Evolutionary conservation across 306 rosid species (phyloP).

Genomic region (Quillaja saponaria): DNA sequence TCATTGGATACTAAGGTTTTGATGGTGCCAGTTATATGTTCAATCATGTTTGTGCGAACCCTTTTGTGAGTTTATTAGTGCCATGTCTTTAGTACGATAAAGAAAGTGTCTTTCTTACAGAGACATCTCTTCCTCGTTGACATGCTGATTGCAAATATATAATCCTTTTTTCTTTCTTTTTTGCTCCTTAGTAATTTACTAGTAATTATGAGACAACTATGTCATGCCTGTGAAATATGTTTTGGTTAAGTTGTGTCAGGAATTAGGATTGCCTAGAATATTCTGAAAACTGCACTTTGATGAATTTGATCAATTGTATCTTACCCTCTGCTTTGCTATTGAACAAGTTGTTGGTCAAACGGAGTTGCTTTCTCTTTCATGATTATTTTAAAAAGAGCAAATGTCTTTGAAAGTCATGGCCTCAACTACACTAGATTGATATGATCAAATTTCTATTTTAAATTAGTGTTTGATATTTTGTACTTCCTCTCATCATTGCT

Average conservation of each 20-base stretch:
- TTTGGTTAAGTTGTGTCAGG: background rate
- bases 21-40: background rate
- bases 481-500: background rate
- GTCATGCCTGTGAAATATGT: background rate
- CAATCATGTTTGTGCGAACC: background rate
- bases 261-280: background rate
- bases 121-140: no score
- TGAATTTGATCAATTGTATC: background rate
- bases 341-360: background rate
- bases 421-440: background rate
- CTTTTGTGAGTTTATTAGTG: no score
- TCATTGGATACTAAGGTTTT: background rate
- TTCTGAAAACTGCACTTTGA: background rate
- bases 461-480: background rate
- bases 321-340: background rate
- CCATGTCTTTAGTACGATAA: no score
- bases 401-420: background rate
- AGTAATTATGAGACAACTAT: no score
- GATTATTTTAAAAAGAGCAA: background rate
- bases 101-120: no score
- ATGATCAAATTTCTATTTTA: background rate
- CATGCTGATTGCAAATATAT: background rate
- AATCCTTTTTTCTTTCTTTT: no score
- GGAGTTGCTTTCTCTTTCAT: background rate
- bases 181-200: no score